Conservation (phyloP, 2,329 filamentous ascomycete species). For the Sarocladium brachiariae region DNA sequence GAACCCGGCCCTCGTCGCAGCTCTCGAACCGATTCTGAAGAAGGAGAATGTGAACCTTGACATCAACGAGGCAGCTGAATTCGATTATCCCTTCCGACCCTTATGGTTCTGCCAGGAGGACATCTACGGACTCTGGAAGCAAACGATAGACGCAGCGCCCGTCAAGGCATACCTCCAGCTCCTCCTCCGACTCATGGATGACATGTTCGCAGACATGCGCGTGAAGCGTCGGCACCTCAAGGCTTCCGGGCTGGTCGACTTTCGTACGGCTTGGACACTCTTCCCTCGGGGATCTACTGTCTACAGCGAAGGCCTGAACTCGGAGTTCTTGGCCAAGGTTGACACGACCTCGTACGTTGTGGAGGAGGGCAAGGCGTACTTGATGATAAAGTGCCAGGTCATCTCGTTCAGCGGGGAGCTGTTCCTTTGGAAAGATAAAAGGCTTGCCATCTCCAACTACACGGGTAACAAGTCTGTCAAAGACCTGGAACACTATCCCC, state of each 20-base stretch:
- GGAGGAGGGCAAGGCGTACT: slow-evolving; percentile 9
- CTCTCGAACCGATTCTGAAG: slow-evolving; percentile 35
- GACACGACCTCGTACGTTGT: slow-evolving; percentile 24
- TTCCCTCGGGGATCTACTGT: slow-evolving; percentile 33
- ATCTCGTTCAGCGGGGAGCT: slow-evolving; percentile 32
- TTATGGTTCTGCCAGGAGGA: slow-evolving; percentile 39
- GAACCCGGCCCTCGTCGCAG: slow-evolving; percentile 33
- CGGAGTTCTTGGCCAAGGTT: slow-evolving; percentile 35
- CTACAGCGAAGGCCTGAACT: slow-evolving; percentile 31
- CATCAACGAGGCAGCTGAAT: slow-evolving; percentile 26
- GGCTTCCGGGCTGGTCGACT: slow-evolving; percentile 31
- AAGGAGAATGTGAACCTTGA: slow-evolving; percentile 34
- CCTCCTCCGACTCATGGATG: slow-evolving; percentile 33
- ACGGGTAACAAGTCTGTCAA: slow-evolving; percentile 7
- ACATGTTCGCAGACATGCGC: slow-evolving; percentile 33
- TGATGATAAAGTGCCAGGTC: slow-evolving; percentile 25
- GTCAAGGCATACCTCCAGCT: slow-evolving; percentile 33
- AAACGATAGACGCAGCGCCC: slow-evolving; percentile 18
- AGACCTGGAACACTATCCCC: slow-evolving; percentile 10
- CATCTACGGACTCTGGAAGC: slow-evolving; percentile 26
- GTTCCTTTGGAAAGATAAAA: slow-evolving; percentile 33
- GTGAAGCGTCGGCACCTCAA: slow-evolving; percentile 29
- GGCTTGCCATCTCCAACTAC: slow-evolving; percentile 25
- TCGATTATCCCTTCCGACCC: slow-evolving; percentile 32
- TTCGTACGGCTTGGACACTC: slow-evolving; percentile 36